Percentiles rank a stretch among this genome's conserved stretches.
Conservation (phyloP, 345 rosid genomes). For the Salix caprea region DNA sequence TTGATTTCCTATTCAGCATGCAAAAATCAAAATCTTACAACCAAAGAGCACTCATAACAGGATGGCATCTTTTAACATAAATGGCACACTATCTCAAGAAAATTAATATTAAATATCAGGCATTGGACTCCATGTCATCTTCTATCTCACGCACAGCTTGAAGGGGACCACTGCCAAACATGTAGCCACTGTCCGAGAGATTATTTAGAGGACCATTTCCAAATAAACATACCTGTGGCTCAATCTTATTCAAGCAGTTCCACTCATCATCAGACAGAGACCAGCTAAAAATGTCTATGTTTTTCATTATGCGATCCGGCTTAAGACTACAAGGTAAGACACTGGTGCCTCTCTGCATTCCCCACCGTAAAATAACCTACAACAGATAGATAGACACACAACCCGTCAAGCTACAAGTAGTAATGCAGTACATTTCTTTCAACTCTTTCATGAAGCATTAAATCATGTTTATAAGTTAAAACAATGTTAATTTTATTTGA, state of each 20-base stretch:
- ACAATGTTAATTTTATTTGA: neutral
- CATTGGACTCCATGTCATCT: slow-evolving; percentile 43
- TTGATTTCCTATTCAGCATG: slow-evolving; percentile 27
- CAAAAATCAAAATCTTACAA: slow-evolving; percentile 24
- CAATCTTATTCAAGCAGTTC: slow-evolving; percentile 45
- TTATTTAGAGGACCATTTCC: slow-evolving; percentile 39
- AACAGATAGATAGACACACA: neutral
- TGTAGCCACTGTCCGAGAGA: slow-evolving; percentile 33
- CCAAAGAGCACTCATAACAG: slow-evolving; percentile 13
- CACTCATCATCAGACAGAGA: slow-evolving; percentile 44
- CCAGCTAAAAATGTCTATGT: slow-evolving; percentile 48
- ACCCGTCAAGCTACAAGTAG: neutral
- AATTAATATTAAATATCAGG: slow-evolving; percentile 10
- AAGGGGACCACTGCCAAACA: slow-evolving; percentile 47
- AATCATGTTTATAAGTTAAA: neutral
- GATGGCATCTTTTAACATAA: slow-evolving; percentile 13
- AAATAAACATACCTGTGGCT: slow-evolving; percentile 53
- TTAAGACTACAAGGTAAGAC: slow-evolving; percentile 57
- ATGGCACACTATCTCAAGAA: slow-evolving; percentile 7
- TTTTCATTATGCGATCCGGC: slow-evolving; percentile 49
- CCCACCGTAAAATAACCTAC: slow-evolving; percentile 58
- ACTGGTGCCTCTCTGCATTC: slow-evolving; percentile 57
- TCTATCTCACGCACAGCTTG: slow-evolving; percentile 51
- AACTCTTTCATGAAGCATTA: slow-evolving; percentile 1
- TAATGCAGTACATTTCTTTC: neutral